phyloP scores from a whole-genome alignment of 2,329 filamentous ascomycete species.

The Penicillium thymicola region DNA sequence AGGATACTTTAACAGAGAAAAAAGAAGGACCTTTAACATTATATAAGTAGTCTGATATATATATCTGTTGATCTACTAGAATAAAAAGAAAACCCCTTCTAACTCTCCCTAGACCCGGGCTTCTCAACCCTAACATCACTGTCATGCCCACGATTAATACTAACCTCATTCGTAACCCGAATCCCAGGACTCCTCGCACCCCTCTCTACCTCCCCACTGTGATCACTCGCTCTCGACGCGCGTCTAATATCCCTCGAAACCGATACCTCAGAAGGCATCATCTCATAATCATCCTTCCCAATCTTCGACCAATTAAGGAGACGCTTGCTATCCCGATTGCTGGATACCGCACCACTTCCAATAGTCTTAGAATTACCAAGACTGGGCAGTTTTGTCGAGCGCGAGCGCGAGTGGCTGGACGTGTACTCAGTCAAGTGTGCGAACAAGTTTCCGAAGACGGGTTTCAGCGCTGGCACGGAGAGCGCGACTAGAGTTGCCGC shows the following conservation, averaged over 20 bases:
- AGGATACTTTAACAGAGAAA: not conserved
- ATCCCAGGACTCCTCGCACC: conserved; percentile 14
- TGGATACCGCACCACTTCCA: conserved; percentile 13
- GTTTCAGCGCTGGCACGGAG: conserved; percentile 52
- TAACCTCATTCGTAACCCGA: conserved; percentile 24
- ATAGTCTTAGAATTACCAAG: conserved; percentile 14
- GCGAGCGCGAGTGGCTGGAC: conserved; percentile 21
- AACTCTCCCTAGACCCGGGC: not conserved
- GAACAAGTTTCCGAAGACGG: conserved; percentile 39
- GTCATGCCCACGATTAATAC: conserved; percentile 9
- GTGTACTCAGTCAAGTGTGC: conserved; percentile 22
- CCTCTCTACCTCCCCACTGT: not conserved
- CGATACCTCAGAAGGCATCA: conserved; percentile 28
- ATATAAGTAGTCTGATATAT: not conserved
- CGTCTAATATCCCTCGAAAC: conserved; percentile 6
- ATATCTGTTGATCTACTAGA: not conserved
- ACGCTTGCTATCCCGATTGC: conserved; percentile 21
- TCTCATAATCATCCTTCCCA: conserved; percentile 25
- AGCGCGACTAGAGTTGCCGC: conserved; percentile 51
- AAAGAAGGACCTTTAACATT: not conserved
- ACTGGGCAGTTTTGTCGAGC: conserved; percentile 10
- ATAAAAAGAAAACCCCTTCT: not conserved
- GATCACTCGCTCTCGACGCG: not conserved
- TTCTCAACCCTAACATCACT: not conserved
- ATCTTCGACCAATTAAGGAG: conserved; percentile 22